A percentile compares a stretch with the other conserved stretches of the same genome.
These are phyloP conservation scores for Mycosphaerella sp. DNA, from an alignment of 2,329 filamentous ascomycete genomes.

Conservation along the genomic window DNA sequence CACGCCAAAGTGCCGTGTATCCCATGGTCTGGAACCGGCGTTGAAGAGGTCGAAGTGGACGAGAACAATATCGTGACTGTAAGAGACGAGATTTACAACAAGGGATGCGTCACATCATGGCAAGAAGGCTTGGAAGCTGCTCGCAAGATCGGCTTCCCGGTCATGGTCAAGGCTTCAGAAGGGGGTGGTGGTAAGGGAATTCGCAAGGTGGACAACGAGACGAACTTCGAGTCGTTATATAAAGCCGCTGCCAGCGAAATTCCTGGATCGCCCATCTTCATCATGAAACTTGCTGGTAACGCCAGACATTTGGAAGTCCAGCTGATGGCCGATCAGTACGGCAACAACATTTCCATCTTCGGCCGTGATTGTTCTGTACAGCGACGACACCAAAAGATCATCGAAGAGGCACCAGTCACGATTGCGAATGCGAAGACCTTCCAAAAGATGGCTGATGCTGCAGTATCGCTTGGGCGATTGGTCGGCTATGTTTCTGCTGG, in stretches of 20 bases:
- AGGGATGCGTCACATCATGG: slow-evolving; percentile 85
- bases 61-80: slow-evolving; percentile 86
- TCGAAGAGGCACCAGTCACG: slow-evolving; percentile 96
- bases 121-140: slow-evolving; percentile 85
- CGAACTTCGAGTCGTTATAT: slow-evolving; percentile 80
- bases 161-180: slow-evolving; percentile 99
- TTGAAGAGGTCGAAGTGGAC: slow-evolving; percentile 73
- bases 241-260: slow-evolving; percentile 96
- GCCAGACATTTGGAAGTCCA: slow-evolving; percentile 96
- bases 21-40: slow-evolving; percentile 96
- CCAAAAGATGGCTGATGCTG: slow-evolving; percentile 92
- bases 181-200: slow-evolving; percentile 99
- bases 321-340: slow-evolving; percentile 95
- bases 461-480: slow-evolving; percentile 84
- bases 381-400: slow-evolving; percentile 98
- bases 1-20: slow-evolving; percentile 95
- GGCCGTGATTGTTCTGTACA: slow-evolving; percentile 98
- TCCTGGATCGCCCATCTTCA: slow-evolving; percentile 97
- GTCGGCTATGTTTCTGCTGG: slow-evolving; percentile 98
- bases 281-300: slow-evolving; percentile 98
- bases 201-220: slow-evolving; percentile 81
- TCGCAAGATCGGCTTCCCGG: slow-evolving; percentile 87
- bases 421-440: slow-evolving; percentile 87
- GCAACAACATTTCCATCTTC: slow-evolving; percentile 98
- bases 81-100: slow-evolving; percentile 72